Evolutionary conservation across 306 rosid genomes (phyloP), one percentile per base, ranked within the genome.

Genomic region (Cicer yamashitae): DNA sequence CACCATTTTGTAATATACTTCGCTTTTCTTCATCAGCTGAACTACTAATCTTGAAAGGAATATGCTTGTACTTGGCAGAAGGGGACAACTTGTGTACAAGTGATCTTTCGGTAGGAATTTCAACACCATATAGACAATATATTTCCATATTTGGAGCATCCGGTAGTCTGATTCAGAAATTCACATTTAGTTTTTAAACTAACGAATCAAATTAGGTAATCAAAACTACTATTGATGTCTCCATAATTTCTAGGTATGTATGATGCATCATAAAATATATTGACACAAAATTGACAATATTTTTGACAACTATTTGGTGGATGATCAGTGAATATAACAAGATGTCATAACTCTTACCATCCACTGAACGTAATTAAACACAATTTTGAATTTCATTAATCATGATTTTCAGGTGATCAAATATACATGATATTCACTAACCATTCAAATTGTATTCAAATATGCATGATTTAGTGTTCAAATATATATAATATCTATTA

Each of bases 91-190:
- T 84, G 82, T 82, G 78, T 12, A 76, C 70, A 38, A 86, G 75
- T 70, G 94, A 81, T 77, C 88, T 90, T 76, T 93, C 88, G 1
- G 89, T 85, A 0, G 96, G 93, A 82, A 83, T 71, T 72, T 91
- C 93, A 39, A 89, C 91, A 47, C 91, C 96, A 51, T 91, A 91
- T 67, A 85, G 77, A 68, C 91, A 91, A 73, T 88, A 91, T 72
- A 93, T 85, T 75, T 91, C 96, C 93, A 93, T 84, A 30, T 85
- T 79, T 17, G 96, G 89, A 70, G 96, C 98, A 79, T 86, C 18
- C 2, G 96, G 93, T 74, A 88, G 59, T 73, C 96, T 93, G 88
- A 74, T 82, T 67, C 46, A 70, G 12, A 71, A 66, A 64, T 17
- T 59, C 68, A 67, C 64, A 15, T 30, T 69, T 66, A 46, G 79